Evolutionary conservation across 2,329 filamentous ascomycete genomes (phyloP).

Genomic region (Rhynchosporium secalis): DNA sequence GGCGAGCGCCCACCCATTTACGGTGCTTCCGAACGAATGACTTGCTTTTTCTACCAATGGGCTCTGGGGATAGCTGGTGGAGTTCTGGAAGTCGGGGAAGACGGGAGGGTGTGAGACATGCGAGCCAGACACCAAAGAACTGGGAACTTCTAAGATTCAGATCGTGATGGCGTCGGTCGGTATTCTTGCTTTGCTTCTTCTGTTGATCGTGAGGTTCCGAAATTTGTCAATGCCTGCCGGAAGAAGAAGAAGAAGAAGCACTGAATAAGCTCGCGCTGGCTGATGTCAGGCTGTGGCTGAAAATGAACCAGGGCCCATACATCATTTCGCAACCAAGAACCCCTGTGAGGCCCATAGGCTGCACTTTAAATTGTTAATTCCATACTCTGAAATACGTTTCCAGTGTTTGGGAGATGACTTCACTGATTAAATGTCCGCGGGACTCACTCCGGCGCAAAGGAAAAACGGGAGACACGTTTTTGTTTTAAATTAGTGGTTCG

Average conservation of each 20-base stretch:
- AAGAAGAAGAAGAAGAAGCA: neutral
- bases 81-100: constrained; percentile 6
- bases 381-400: constrained; percentile 6
- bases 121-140: neutral
- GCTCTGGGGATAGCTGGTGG: neutral
- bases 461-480: neutral
- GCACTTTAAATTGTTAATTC: constrained; percentile 12
- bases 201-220: neutral
- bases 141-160: neutral
- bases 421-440: neutral
- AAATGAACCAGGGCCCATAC: neutral
- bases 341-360: neutral
- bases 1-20: constrained; percentile 11
- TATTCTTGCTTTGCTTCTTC: neutral
- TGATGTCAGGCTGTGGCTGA: constrained; percentile 11
- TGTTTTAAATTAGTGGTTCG: too few species aligned
- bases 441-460: neutral
- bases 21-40: constrained; percentile 12
- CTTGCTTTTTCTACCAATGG: neutral
- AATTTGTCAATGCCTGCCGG: neutral
- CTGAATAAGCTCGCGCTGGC: neutral
- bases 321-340: neutral
- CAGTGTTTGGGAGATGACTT: neutral
- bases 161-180: neutral
- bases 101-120: neutral